Conservation (phyloP, 2,329 filamentous ascomycete genomes). For the Incumbomyces lentus region DNA sequence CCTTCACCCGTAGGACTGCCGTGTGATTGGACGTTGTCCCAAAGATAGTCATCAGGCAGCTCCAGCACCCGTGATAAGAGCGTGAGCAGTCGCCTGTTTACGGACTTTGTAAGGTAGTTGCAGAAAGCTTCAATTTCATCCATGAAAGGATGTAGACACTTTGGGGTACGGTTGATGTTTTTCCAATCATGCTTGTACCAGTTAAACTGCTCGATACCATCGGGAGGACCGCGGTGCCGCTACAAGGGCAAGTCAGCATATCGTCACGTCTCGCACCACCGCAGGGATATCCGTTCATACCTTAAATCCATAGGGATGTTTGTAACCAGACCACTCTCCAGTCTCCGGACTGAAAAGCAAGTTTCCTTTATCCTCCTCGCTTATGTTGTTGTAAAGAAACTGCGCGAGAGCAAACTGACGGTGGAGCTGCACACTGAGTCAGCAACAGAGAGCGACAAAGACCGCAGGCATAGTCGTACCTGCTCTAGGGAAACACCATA, state of each 20-base stretch:
- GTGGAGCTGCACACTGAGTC: slow-evolving; percentile 26
- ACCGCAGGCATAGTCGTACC: slow-evolving; percentile 2
- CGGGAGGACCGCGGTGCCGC: slow-evolving; percentile 33
- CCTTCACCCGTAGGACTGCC: slow-evolving; percentile 34
- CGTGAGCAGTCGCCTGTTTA: slow-evolving; percentile 34
- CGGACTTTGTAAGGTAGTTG: slow-evolving; percentile 39
- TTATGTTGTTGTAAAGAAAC: slow-evolving; percentile 41
- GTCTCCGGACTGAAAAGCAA: slow-evolving; percentile 40
- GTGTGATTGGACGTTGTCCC: slow-evolving; percentile 36
- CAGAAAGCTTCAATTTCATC: slow-evolving; percentile 39
- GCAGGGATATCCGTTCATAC: slow-evolving; percentile 11
- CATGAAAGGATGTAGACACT: slow-evolving; percentile 41
- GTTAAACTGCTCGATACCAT: slow-evolving; percentile 47
- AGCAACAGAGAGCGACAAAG: too few species aligned
- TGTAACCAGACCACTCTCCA: slow-evolving; percentile 43
- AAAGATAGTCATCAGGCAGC: slow-evolving; percentile 36
- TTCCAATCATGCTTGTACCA: slow-evolving; percentile 41
- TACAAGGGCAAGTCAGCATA: slow-evolving; percentile 10
- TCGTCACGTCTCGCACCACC: too few species aligned
- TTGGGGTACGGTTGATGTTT: slow-evolving; percentile 30
- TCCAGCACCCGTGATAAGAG: slow-evolving; percentile 37
- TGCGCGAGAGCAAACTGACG: slow-evolving; percentile 43
- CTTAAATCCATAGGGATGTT: slow-evolving; percentile 40
- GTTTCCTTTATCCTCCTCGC: slow-evolving; percentile 39
- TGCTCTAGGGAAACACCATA: slow-evolving; percentile 41